Base-by-base conservation (phyloP, 2,329 filamentous ascomycete genomes). In the Aspergillus thermomutatus region DNA sequence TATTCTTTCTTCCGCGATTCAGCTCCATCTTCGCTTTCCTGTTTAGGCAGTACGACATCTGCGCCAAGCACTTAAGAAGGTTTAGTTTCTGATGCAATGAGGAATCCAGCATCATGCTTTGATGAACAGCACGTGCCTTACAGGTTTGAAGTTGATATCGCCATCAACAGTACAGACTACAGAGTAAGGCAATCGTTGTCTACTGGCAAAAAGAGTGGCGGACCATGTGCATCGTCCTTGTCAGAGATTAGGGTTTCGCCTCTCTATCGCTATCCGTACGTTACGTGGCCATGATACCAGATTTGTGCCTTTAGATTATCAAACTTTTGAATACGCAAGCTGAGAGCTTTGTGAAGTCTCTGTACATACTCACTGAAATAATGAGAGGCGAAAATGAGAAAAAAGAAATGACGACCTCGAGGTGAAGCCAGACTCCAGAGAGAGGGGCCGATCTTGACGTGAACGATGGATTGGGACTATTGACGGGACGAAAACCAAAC, bases 391-490 rank as follows among this genome's bases (percentile, higher is more conserved):
- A 37, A n/a, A 53, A 51, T 19, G 31, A 6, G 21, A 23, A 34
- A 52, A 52, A 43, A 19, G 19, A 43, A 53, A 47, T 14, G 17
- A 31, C 28, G 23, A 17, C 23, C 25, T 17, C 21, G 26, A 53
- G 28, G 34, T 28, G 23, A 53, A 53, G 21, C 23, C 50, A 14
- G 40, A 49, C 23, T 40, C n/a, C 43, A 19, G 54, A 54, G 54
- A 43, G 55, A 63, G 56, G 60, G 50, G 57, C 55, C 54, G 41
- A 58, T 7, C n/a, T 46, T 46, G 43, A 25, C 43, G 10, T 37
- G 21, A 56, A 57, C 41, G 51, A 50, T 23, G 21, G 21, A 40
- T 37, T 37, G 43, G 21, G 26, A 63, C 62, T 64, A 64, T 63
- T 64, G 60, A 55, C 54, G 57, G 59, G 55, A 59, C 49, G 50